Evolutionary conservation across 768 basidiomycete genomes (phyloP).

Genomic region (Lactifluus piperatus): DNA sequence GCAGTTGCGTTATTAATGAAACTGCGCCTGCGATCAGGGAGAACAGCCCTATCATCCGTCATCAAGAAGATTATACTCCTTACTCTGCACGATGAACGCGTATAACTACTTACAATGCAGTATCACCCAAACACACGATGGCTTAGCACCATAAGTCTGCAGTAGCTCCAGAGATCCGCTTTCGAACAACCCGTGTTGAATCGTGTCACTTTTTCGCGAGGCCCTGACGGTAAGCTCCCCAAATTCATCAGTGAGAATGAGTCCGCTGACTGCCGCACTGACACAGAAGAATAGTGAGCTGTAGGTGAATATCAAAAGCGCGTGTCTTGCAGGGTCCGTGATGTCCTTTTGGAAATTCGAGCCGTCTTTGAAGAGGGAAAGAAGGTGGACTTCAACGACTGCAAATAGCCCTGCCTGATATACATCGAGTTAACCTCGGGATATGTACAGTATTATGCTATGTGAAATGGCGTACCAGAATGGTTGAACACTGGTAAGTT

Average conservation of each 20-base stretch:
- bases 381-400: conserved; percentile 11
- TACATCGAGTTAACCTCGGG: no score
- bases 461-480: conserved; percentile 2
- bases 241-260: conserved; percentile 17
- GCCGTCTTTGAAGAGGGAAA: conserved; percentile 9
- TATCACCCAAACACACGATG: conserved; percentile 15
- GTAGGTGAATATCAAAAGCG: conserved; percentile 17
- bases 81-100: background rate
- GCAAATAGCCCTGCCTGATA: conserved; percentile 14
- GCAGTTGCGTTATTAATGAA: conserved; percentile 1
- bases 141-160: conserved; percentile 11
- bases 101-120: conserved; percentile 14
- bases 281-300: conserved; percentile 16
- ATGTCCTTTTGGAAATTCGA: background rate
- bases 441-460: background rate
- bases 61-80: background rate
- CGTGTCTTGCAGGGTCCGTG: background rate
- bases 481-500: conserved; percentile 14
- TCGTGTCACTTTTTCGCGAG: conserved; percentile 3
- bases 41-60: conserved; percentile 7
- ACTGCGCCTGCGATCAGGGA: conserved; percentile 4
- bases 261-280: conserved; percentile 16
- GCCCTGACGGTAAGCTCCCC: conserved; percentile 16
- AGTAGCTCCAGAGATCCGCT: conserved; percentile 8
- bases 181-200: conserved; percentile 12